Evolutionary conservation across 192 early-diverging fungal species (phyloP).

Genomic region (Cladochytrium replicatum): DNA sequence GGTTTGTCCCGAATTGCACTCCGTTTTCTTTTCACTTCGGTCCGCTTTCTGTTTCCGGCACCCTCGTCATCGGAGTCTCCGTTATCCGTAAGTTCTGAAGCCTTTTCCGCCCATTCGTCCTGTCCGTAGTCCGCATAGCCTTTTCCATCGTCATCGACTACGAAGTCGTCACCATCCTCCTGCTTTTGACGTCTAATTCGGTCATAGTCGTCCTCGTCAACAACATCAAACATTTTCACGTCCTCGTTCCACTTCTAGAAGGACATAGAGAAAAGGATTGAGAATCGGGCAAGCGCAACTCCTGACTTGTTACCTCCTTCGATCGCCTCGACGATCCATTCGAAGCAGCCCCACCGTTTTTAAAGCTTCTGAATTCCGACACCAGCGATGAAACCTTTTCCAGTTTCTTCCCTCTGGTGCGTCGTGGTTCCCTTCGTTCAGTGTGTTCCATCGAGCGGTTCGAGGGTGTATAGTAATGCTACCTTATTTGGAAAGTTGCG

Average conservation of each 20-base stretch:
- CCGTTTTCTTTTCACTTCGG: conserved; percentile 21
- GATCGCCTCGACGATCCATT: too few species aligned
- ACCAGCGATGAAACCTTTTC: too few species aligned
- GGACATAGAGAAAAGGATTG: too few species aligned
- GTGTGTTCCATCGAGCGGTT: too few species aligned
- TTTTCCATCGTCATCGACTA: conserved; percentile 54
- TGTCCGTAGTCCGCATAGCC: conserved; percentile 52
- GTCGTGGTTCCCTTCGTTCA: too few species aligned
- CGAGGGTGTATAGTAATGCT: too few species aligned
- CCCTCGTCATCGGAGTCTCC: conserved; percentile 10
- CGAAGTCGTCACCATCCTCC: conserved; percentile 48
- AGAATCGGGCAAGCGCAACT: conserved; percentile 27
- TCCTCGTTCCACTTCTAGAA: too few species aligned
- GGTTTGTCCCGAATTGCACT: background rate
- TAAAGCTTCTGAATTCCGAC: too few species aligned
- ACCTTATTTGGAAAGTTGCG: too few species aligned
- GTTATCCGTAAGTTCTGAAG: conserved; percentile 26
- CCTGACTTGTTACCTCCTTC: background rate
- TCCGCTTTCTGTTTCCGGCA: conserved; percentile 22
- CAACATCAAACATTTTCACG: conserved; percentile 39
- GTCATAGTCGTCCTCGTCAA: conserved; percentile 51
- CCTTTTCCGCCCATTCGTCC: conserved; percentile 45
- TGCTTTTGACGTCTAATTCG: conserved; percentile 16
- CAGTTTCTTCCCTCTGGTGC: too few species aligned
- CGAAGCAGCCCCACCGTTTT: too few species aligned